Conservation (phyloP, 768 basidiomycete genomes). For the Infundibulicybe gibba region DNA sequence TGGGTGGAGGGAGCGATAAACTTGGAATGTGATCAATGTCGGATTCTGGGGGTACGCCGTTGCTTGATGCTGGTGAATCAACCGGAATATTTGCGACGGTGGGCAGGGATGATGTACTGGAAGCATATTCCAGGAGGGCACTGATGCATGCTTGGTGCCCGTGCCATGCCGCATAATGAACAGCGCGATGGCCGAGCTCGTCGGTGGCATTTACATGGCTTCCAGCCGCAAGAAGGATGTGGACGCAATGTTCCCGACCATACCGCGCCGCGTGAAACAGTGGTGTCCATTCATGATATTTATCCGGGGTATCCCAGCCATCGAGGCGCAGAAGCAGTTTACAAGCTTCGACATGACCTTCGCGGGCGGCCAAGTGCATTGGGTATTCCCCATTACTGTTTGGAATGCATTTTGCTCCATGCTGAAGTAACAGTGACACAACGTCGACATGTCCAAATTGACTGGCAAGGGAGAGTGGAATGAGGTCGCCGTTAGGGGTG, state of each 20-base stretch:
- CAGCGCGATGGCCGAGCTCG: conserved; percentile 79
- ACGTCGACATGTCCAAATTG: conserved; percentile 87
- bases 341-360: conserved; percentile 88
- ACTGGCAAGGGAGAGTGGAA: conserved; percentile 87
- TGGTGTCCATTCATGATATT: conserved; percentile 98
- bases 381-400: conserved; percentile 98
- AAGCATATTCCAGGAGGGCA: conserved; percentile 48
- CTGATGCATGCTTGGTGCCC: conserved; percentile 73
- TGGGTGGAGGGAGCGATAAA: conserved; percentile 93
- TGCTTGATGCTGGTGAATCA: conserved; percentile 38
- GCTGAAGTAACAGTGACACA: conserved; percentile 69
- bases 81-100: conserved; percentile 17
- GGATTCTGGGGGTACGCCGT: conserved; percentile 39
- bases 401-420: conserved; percentile 74
- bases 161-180: conserved; percentile 97
- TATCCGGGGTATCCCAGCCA: conserved; percentile 87
- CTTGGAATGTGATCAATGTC: conserved; percentile 93
- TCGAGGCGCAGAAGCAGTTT: conserved; percentile 66
- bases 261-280: conserved; percentile 92
- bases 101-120: conserved; percentile 20
- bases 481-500: conserved; percentile 61
- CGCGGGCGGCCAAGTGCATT: conserved; percentile 91
- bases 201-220: conserved; percentile 74
- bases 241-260: conserved; percentile 72
- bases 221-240: conserved; percentile 76